A percentile compares a stretch with the other conserved stretches of the same genome.
phyloP scores from a whole-genome alignment of 495 filamentous ascomycete species.

The Amphirosellinia nigrospora region DNA sequence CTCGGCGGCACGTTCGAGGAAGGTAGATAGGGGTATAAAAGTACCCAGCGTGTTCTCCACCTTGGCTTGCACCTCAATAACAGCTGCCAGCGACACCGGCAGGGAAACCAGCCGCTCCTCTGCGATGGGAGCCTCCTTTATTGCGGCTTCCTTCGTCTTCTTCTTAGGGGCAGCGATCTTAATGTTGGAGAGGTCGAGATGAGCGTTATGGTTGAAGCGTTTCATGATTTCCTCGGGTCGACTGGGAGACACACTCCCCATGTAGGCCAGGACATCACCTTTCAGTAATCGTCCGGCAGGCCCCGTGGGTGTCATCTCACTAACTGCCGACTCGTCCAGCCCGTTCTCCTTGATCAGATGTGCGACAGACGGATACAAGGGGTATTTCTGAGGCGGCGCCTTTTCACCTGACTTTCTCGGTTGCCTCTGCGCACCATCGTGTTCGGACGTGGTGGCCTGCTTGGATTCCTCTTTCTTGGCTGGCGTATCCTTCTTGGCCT shows the following conservation, averaged over 20 bases:
- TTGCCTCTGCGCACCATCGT: slow-evolving; percentile 28
- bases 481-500: slow-evolving; percentile 44
- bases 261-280: slow-evolving; percentile 90
- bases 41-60: slow-evolving; percentile 76
- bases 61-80: slow-evolving; percentile 78
- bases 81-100: slow-evolving; percentile 76
- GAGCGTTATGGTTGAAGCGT: slow-evolving; percentile 73
- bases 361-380: slow-evolving; percentile 84
- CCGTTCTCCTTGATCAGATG: slow-evolving; percentile 79
- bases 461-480: slow-evolving; percentile 37
- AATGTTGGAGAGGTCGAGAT: slow-evolving; percentile 94
- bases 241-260: slow-evolving; percentile 73
- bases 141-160: slow-evolving; percentile 49
- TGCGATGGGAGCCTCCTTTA: slow-evolving; percentile 44
- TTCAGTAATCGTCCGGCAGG: slow-evolving; percentile 91
- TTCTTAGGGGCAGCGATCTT: slow-evolving; percentile 72
- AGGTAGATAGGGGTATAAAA: slow-evolving; percentile 82
- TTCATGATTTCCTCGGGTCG: slow-evolving; percentile 72
- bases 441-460: slow-evolving; percentile 27
- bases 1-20: slow-evolving; percentile 81
- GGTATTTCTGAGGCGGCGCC: slow-evolving; percentile 64
- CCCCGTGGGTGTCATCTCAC: slow-evolving; percentile 84
- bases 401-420: slow-evolving; percentile 37
- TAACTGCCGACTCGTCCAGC: slow-evolving; percentile 70
- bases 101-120: slow-evolving; percentile 65